phyloP scores from a whole-genome alignment of 352 stramenopile species.

The Phytopythium kandeliae region DNA sequence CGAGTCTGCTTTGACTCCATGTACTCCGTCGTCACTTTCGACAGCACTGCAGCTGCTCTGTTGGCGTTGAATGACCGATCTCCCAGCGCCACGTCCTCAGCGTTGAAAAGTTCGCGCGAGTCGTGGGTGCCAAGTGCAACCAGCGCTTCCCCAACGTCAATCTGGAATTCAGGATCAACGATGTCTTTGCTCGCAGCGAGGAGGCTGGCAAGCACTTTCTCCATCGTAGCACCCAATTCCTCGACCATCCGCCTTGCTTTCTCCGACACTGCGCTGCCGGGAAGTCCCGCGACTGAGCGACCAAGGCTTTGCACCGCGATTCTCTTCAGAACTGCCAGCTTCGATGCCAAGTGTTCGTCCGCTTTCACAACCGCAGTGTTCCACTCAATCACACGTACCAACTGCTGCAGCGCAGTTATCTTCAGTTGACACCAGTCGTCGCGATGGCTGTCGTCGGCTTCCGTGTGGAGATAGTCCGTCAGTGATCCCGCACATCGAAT shows the following conservation, averaged over 20 bases:
- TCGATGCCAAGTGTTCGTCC: constrained; percentile 35
- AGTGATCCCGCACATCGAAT: constrained; percentile 28
- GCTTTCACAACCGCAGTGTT: constrained; percentile 28
- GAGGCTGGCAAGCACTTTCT: constrained; percentile 20
- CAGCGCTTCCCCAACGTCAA: constrained; percentile 42
- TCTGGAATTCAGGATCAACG: constrained; percentile 39
- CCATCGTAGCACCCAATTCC: constrained; percentile 11
- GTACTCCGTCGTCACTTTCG: constrained; percentile 2
- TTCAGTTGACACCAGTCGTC: constrained; percentile 31
- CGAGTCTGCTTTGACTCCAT: constrained; percentile 8
- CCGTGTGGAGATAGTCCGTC: constrained; percentile 14
- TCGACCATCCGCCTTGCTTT: constrained; percentile 7
- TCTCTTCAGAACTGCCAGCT: constrained; percentile 28
- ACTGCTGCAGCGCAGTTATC: constrained; percentile 13
- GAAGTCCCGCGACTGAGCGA: constrained; percentile 21
- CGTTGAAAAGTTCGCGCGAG: constrained; percentile 13
- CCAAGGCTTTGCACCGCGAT: constrained; percentile 37
- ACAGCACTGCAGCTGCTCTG: constrained; percentile 14
- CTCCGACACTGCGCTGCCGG: constrained; percentile 3
- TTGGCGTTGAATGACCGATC: constrained; percentile 16
- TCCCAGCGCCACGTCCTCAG: constrained; percentile 1
- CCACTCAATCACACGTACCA: constrained; percentile 38
- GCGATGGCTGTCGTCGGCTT: constrained; percentile 1
- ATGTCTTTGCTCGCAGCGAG: constrained; percentile 13
- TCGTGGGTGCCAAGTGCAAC: constrained; percentile 43